Evolutionary conservation across 208 protist genomes (phyloP), one percentile per base, ranked within the genome.

Genomic region (Tritrichomonas musculus): DNA sequence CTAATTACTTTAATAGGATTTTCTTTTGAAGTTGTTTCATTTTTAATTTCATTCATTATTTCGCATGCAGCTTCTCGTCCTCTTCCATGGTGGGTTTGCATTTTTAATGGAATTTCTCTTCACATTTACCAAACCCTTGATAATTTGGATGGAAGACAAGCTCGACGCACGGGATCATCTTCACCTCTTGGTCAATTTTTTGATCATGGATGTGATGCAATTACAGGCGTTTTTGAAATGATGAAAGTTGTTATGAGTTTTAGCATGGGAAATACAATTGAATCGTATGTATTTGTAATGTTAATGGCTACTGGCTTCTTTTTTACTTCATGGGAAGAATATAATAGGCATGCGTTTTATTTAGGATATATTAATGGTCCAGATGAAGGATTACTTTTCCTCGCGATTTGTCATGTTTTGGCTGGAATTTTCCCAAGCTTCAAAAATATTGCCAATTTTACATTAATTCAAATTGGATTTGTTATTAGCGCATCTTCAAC

Each of bases 121-220:
- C 94, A 75, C 14, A 39, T 94, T 44, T 94, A 94, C 41, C 94
- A 94, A 53, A 94, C 94, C 11, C 47, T 94, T 9, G 94, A 94
- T 53, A 73, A 57, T 14, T 75, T 94, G 39, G 94, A 94, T 92
- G 94, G 94, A 9, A 94, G 94, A 69, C 94, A 94, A 73, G 94
- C 94, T 60, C 25, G 94, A 27, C 57, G 94, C 1, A 94, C 93
- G 17, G 49, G 44, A 1, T 73, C 57, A 25, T 92, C 66, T 11
- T 94, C 94, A n/a, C 22, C 94, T 30, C 93, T 94, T 60, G 94
- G 94, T 8, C 92, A 94, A 72, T 73, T 94, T 30, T 94, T 93
- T 66, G 94, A 94, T 50, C 94, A 94, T 93, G 94, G 94, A 36
- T 92, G 82, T 36, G 82, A 57, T 69, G 47, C 92, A 4, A 72